phyloP scores from a whole-genome alignment of 2,329 filamentous ascomycete species.

The Xylariaceae sp. region DNA sequence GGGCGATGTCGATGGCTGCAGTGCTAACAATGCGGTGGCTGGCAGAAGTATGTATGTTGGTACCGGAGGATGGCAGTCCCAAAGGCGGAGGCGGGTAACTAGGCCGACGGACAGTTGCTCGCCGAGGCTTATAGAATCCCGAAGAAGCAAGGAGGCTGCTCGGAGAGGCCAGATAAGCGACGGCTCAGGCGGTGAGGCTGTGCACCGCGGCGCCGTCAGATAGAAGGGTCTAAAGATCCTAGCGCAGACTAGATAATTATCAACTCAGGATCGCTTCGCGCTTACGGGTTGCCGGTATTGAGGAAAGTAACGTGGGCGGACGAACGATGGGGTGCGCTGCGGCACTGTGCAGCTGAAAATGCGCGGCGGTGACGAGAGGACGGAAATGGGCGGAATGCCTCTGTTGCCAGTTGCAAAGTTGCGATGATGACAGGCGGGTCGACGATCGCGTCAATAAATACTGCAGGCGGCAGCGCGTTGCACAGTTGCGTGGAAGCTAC shows the following conservation, averaged over 20 bases:
- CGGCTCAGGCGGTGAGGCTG: not conserved
- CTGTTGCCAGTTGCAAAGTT: too few species aligned
- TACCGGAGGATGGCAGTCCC: not conserved
- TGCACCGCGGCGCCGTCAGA: not conserved
- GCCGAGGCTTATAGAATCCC: not conserved
- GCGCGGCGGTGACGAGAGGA: not conserved
- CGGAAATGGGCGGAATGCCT: not conserved
- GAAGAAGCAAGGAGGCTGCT: not conserved
- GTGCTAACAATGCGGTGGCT: too few species aligned
- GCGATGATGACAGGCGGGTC: not conserved
- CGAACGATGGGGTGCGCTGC: not conserved
- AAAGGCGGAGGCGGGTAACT: not conserved
- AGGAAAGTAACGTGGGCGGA: too few species aligned
- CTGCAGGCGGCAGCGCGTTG: not conserved
- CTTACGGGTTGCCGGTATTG: constrained; percentile 5
- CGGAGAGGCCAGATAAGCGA: not conserved
- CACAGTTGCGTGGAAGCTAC: not conserved
- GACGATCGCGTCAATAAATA: not conserved
- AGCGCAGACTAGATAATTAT: not conserved
- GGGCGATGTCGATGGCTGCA: too few species aligned
- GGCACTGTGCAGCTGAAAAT: not conserved
- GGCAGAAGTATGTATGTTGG: too few species aligned
- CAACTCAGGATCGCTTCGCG: constrained; percentile 6
- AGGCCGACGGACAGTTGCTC: not conserved
- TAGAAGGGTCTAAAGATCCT: not conserved